These are phyloP conservation scores for Suhomyces kilbournensis DNA, from an alignment of 805 yeast species.

Conservation along the genomic window DNA sequence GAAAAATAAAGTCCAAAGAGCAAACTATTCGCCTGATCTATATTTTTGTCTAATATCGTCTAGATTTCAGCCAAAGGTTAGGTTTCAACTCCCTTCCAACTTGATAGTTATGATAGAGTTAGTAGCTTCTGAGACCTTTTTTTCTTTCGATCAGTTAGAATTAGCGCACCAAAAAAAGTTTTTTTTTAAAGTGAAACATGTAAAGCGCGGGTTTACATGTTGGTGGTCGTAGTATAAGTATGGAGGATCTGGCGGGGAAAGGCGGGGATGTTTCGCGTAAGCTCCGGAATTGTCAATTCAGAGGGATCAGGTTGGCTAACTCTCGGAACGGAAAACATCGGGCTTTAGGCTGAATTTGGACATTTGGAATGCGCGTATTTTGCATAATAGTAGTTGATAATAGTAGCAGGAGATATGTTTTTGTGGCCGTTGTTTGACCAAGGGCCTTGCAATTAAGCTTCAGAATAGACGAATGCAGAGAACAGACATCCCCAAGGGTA, in stretches of 20 bases:
- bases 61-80: background rate
- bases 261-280: background rate
- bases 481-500: background rate
- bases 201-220: background rate
- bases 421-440: background rate
- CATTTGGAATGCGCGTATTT: background rate
- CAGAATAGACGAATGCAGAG: background rate
- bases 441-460: background rate
- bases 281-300: background rate
- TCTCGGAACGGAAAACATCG: too few relatives aligned
- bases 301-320: background rate
- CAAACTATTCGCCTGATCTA: background rate
- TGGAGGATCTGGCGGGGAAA: slow-evolving; percentile 1
- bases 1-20: background rate
- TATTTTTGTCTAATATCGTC: background rate
- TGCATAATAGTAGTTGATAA: too few relatives aligned
- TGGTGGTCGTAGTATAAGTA: background rate
- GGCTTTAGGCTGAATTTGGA: background rate
- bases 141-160: background rate
- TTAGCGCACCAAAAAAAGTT: background rate
- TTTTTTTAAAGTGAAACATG: background rate
- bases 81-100: background rate
- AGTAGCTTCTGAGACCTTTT: background rate
- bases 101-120: background rate
- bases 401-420: background rate